A percentile compares a stretch with the other conserved stretches of the same genome.
phyloP scores from a whole-genome alignment of 2,329 filamentous ascomycete genomes.

The Diaporthe sp. region DNA sequence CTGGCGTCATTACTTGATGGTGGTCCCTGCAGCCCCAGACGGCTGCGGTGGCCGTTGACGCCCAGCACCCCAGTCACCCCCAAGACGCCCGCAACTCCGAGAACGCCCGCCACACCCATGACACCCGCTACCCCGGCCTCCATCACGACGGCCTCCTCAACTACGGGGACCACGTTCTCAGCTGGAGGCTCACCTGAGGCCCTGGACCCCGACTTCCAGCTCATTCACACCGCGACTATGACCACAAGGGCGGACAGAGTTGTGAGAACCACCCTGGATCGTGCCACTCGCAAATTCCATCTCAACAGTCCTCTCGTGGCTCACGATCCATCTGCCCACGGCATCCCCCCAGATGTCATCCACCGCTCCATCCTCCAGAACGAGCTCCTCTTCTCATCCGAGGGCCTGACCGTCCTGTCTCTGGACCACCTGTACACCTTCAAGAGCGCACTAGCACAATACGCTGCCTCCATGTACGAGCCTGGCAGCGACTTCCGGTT shows the following conservation, averaged over 20 bases:
- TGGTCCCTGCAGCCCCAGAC: slow-evolving; percentile 34
- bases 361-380: slow-evolving; percentile 70
- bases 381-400: slow-evolving; percentile 70
- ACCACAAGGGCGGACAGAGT: slow-evolving; percentile 60
- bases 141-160: slow-evolving; percentile 52
- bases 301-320: slow-evolving; percentile 24
- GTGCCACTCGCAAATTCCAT: slow-evolving; percentile 57
- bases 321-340: slow-evolving; percentile 52
- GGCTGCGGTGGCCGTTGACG: slow-evolving; percentile 43
- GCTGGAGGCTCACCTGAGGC: slow-evolving; percentile 43
- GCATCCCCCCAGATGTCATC: slow-evolving; percentile 65
- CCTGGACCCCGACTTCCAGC: slow-evolving; percentile 60
- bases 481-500: slow-evolving; percentile 57
- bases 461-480: slow-evolving; percentile 57
- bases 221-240: slow-evolving; percentile 63
- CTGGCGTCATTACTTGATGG: slow-evolving; percentile 37
- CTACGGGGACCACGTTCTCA: slow-evolving; percentile 43
- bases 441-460: slow-evolving; percentile 70
- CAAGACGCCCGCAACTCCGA: slow-evolving; percentile 8
- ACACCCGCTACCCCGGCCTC: slow-evolving; percentile 53
- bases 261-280: slow-evolving; percentile 62
- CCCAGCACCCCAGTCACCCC: slow-evolving; percentile 16
- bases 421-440: slow-evolving; percentile 75
- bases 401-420: slow-evolving; percentile 70
- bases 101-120: slow-evolving; percentile 34